A percentile compares a stretch with the other conserved stretches of the same genome.
Conservation (phyloP, 1,284 basidiomycete species). For the Puccinia sorghi region DNA sequence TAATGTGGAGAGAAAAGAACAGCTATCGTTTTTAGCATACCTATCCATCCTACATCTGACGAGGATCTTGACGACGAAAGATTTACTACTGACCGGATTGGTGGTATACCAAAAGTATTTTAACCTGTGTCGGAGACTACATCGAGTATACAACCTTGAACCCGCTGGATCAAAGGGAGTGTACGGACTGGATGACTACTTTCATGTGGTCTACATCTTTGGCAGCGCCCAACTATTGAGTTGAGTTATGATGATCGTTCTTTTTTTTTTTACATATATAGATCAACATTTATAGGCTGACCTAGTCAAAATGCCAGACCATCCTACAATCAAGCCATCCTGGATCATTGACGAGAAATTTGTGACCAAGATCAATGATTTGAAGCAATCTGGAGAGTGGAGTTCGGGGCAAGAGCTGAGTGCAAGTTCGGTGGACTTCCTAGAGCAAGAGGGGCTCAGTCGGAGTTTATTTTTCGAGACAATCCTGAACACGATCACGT, state of each 20-base stretch:
- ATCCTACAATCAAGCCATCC: conserved; percentile 12
- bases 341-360: conserved; percentile 1
- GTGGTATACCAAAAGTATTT: conserved; percentile 74
- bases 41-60: conserved; percentile 27
- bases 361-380: not conserved
- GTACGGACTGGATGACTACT: conserved; percentile 95
- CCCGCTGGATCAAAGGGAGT: conserved; percentile 97
- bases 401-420: not conserved
- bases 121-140: conserved; percentile 77
- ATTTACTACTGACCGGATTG: conserved; percentile 56
- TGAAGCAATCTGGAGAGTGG: not conserved
- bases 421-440: not conserved
- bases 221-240: conserved; percentile 81
- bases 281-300: not conserved
- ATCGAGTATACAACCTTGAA: conserved; percentile 86
- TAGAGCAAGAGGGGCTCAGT: not conserved
- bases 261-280: not conserved
- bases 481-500: not conserved
- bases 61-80: conserved; percentile 5
- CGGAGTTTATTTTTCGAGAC: conserved; percentile 7
- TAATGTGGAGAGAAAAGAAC: too few species aligned
- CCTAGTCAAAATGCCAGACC: not conserved
- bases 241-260: conserved; percentile 32
- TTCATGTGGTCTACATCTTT: conserved; percentile 68
- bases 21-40: conserved; percentile 43